Conservation (phyloP, 2,329 filamentous ascomycete genomes). For the Teratosphaeria epicoccoides region DNA sequence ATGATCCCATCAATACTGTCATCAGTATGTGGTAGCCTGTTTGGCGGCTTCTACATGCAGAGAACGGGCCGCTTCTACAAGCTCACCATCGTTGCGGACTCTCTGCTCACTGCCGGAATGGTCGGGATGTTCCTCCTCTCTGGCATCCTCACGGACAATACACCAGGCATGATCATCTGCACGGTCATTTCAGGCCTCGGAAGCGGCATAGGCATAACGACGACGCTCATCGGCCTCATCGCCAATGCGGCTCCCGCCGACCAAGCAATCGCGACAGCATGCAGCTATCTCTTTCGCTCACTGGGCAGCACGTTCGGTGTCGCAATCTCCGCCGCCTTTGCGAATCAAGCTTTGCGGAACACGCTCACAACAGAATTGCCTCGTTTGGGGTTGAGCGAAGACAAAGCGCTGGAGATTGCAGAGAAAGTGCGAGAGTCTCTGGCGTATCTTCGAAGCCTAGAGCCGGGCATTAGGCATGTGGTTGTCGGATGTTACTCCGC, state of each 20-base stretch:
- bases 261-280: conserved; percentile 65
- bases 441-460: conserved; percentile 55
- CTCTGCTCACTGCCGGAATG: conserved; percentile 44
- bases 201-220: conserved; percentile 43
- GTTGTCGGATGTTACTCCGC: conserved; percentile 58
- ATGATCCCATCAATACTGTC: conserved; percentile 56
- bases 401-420: conserved; percentile 55
- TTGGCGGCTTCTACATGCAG: conserved; percentile 56
- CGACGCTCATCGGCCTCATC: conserved; percentile 42
- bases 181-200: conserved; percentile 45
- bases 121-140: conserved; percentile 47
- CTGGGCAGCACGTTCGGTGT: conserved; percentile 57
- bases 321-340: conserved; percentile 58
- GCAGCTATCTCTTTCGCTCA: conserved; percentile 70
- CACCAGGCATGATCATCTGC: conserved; percentile 45
- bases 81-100: conserved; percentile 51
- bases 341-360: conserved; percentile 56
- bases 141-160: conserved; percentile 41
- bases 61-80: conserved; percentile 61
- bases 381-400: conserved; percentile 35
- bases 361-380: conserved; percentile 44
- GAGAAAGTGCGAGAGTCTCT: conserved; percentile 59
- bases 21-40: conserved; percentile 54
- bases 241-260: conserved; percentile 57
- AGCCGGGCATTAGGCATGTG: conserved; percentile 47